phyloP scores from a whole-genome alignment of 495 filamentous ascomycete genomes.

The Penicillium bialowiezense region DNA sequence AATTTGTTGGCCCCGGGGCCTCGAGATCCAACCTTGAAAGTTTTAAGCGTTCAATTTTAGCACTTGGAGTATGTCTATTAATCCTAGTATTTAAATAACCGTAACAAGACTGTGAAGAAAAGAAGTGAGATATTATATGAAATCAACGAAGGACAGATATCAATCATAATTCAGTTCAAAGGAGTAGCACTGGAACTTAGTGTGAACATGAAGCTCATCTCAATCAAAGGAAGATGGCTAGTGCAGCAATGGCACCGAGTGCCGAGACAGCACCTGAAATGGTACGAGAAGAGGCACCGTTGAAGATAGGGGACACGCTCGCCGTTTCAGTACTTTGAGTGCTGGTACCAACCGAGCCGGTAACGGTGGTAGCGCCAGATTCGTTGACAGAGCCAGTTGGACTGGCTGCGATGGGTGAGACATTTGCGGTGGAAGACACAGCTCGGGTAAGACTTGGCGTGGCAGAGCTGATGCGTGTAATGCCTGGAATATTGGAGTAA shows the following conservation, averaged over 20 bases:
- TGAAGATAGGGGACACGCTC: background rate
- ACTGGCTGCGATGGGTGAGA: background rate
- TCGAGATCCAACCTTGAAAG: too few species aligned
- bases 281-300: slow-evolving; percentile 1
- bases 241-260: background rate
- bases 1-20: too few species aligned
- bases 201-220: background rate
- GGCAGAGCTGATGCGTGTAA: background rate
- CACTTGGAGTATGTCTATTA: too few species aligned
- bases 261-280: background rate
- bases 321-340: background rate
- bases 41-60: too few species aligned
- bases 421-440: background rate
- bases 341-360: background rate
- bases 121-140: too few species aligned
- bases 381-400: background rate
- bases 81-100: too few species aligned
- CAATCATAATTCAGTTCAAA: too few species aligned
- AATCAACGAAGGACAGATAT: too few species aligned
- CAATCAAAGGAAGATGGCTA: slow-evolving; percentile 3
- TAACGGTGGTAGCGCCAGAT: background rate
- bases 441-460: background rate
- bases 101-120: too few species aligned
- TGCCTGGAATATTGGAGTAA: background rate
- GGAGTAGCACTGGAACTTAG: background rate